phyloP scores from a whole-genome alignment of 768 basidiomycete species.

The Daedalea quercina region DNA sequence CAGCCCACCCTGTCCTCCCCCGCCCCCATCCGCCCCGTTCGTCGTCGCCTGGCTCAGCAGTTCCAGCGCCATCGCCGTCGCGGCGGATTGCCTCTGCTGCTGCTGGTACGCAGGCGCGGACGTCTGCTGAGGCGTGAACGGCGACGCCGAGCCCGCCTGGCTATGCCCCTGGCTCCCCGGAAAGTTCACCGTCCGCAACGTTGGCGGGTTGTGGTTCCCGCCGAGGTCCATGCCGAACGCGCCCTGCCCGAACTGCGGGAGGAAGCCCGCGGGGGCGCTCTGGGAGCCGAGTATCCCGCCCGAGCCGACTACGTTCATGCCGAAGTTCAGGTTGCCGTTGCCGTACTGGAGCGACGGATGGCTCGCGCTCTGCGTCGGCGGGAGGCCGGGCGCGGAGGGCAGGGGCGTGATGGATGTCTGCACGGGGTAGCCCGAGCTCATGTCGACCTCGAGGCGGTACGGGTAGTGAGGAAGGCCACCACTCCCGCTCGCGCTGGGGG shows the following conservation, averaged over 20 bases:
- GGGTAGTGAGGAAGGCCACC: constrained; percentile 13
- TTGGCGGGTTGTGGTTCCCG: not conserved
- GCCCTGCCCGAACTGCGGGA: constrained; percentile 3
- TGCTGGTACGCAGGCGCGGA: not conserved
- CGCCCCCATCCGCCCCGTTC: constrained; percentile 9
- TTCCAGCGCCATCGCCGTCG: constrained; percentile 16
- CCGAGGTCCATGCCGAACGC: constrained; percentile 12
- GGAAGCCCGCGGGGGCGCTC: constrained; percentile 6
- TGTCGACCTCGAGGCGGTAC: constrained; percentile 23
- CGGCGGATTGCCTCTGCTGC: constrained; percentile 1
- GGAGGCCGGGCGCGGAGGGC: not conserved
- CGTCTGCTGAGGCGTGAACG: constrained; percentile 5
- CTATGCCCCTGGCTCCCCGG: not conserved
- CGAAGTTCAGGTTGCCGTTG: not conserved
- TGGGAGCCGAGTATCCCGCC: not conserved
- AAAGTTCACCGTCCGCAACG: constrained; percentile 13
- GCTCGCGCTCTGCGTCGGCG: constrained; percentile 13
- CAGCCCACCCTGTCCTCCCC: constrained; percentile 2
- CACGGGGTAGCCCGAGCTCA: constrained; percentile 13
- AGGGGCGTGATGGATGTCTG: constrained; percentile 7
- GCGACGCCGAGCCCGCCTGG: not conserved
- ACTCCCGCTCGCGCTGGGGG: constrained; percentile 6
- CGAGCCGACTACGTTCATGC: not conserved
- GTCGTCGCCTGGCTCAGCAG: constrained; percentile 13
- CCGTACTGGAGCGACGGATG: constrained; percentile 11